phyloP scores from a whole-genome alignment of 805 yeast genomes.

The Suhomyces tanzawaensis region DNA sequence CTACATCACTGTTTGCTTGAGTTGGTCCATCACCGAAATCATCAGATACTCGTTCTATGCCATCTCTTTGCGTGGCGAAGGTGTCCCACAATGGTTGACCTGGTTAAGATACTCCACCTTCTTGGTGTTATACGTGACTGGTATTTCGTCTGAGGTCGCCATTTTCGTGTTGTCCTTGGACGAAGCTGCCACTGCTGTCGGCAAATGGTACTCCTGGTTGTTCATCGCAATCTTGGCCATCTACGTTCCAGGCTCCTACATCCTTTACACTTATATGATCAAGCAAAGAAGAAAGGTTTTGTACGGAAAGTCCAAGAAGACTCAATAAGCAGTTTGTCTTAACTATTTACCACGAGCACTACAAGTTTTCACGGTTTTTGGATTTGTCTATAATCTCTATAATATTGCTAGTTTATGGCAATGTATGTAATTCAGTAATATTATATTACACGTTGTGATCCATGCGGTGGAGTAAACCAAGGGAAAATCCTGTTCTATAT shows the following conservation, averaged over 20 bases:
- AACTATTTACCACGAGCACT: too few species aligned
- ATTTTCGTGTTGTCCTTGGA: constrained; percentile 68
- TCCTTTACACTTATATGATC: constrained; percentile 83
- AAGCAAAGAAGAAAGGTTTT: constrained; percentile 79
- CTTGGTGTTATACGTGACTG: constrained; percentile 81
- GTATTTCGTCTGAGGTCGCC: constrained; percentile 80
- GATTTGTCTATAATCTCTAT: too few species aligned
- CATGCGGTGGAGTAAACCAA: too few species aligned
- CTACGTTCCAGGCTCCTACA: constrained; percentile 85
- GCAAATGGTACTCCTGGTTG: constrained; percentile 51
- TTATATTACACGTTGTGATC: too few species aligned
- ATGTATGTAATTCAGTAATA: too few species aligned
- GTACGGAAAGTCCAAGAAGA: constrained; percentile 16
- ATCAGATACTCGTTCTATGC: constrained; percentile 89
- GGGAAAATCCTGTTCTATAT: too few species aligned
- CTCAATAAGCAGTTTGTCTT: constrained; percentile 3
- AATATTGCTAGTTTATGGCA: too few species aligned
- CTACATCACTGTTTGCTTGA: constrained; percentile 64
- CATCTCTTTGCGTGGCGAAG: constrained; percentile 50
- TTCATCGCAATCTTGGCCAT: constrained; percentile 57
- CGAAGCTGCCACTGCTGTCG: constrained; percentile 57
- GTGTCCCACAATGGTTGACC: constrained; percentile 57
- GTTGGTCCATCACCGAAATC: constrained; percentile 95
- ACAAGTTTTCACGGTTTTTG: too few species aligned
- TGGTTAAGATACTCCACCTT: constrained; percentile 83